These are phyloP conservation scores for Tubosaeta brunneosetosa DNA, from an alignment of 768 basidiomycete species.

Conservation along the genomic window DNA sequence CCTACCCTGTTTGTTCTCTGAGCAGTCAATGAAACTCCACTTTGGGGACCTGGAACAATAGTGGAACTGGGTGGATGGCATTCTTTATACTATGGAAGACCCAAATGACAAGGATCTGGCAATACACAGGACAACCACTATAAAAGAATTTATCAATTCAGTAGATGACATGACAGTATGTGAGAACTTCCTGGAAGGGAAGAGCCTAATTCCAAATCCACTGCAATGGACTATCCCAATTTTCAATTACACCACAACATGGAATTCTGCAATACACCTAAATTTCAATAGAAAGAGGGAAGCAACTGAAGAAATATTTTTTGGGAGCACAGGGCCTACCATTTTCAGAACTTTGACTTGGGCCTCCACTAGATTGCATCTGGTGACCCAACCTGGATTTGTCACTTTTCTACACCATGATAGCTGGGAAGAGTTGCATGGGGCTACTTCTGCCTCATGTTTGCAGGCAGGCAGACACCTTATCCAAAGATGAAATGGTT, in stretches of 20 bases:
- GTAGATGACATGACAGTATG: background rate
- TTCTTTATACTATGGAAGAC: too few relatives aligned
- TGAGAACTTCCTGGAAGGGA: conserved; percentile 3
- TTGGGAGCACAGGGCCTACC: too few relatives aligned
- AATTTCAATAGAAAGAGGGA: background rate
- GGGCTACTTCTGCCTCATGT: too few relatives aligned
- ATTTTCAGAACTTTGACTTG: background rate
- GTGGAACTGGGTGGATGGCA: background rate
- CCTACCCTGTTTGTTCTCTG: background rate
- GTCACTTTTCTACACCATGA: background rate
- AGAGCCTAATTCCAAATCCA: background rate
- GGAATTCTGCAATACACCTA: background rate
- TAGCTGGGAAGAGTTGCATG: background rate
- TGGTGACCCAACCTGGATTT: background rate
- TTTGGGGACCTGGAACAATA: background rate
- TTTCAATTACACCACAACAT: background rate
- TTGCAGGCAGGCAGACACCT: background rate
- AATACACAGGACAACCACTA: background rate
- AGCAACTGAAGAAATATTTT: too few relatives aligned
- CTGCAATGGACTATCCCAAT: background rate
- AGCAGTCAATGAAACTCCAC: background rate
- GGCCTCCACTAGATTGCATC: background rate
- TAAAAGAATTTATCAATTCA: background rate
- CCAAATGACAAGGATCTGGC: too few relatives aligned
- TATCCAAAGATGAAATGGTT: background rate